Percentiles rank a stretch among this genome's conserved stretches.
Conservation (phyloP, 1,139 yeast genomes). For the Scheffersomyces lignicola region DNA sequence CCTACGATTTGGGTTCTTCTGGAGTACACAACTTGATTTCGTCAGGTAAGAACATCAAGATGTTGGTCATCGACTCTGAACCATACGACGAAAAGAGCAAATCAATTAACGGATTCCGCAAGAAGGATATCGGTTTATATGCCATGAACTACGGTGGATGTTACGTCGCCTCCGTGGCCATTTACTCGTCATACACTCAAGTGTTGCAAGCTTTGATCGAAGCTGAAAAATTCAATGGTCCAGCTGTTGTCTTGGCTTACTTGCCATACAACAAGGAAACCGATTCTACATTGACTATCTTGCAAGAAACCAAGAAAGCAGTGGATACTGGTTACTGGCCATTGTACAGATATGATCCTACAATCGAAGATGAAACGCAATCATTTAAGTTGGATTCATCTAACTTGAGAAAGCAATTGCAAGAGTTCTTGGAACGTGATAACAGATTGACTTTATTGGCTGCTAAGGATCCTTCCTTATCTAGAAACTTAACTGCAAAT, state of each 20-base stretch:
- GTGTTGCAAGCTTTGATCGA: slow-evolving; percentile 85
- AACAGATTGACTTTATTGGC: slow-evolving; percentile 80
- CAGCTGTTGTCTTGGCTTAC: slow-evolving; percentile 88
- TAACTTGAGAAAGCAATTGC: slow-evolving; percentile 71
- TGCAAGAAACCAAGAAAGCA: slow-evolving; percentile 85
- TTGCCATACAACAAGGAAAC: slow-evolving; percentile 71
- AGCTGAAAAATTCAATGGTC: slow-evolving; percentile 86
- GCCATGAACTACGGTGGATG: slow-evolving; percentile 93
- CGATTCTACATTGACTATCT: slow-evolving; percentile 70
- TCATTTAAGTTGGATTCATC: slow-evolving; percentile 82
- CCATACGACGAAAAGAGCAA: slow-evolving; percentile 54
- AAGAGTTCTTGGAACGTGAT: slow-evolving; percentile 83
- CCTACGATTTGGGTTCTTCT: slow-evolving; percentile 87
- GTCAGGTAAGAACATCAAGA: slow-evolving; percentile 75
- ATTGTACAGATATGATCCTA: slow-evolving; percentile 80
- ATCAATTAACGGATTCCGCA: slow-evolving; percentile 49
- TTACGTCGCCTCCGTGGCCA: slow-evolving; percentile 93
- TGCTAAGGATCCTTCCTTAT: slow-evolving; percentile 68
- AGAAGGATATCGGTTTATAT: slow-evolving; percentile 91
- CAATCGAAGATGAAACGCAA: slow-evolving; percentile 45
- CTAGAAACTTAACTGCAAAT: slow-evolving; percentile 67
- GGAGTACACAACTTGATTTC: slow-evolving; percentile 86
- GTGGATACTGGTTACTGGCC: slow-evolving; percentile 98
- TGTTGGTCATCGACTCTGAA: slow-evolving; percentile 88
- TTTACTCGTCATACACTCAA: slow-evolving; percentile 91